Evolutionary conservation across 176 grass and related monocot genomes (phyloP), one percentile per base, ranked within the genome.

Genomic region (Rhynchospora pubera): DNA sequence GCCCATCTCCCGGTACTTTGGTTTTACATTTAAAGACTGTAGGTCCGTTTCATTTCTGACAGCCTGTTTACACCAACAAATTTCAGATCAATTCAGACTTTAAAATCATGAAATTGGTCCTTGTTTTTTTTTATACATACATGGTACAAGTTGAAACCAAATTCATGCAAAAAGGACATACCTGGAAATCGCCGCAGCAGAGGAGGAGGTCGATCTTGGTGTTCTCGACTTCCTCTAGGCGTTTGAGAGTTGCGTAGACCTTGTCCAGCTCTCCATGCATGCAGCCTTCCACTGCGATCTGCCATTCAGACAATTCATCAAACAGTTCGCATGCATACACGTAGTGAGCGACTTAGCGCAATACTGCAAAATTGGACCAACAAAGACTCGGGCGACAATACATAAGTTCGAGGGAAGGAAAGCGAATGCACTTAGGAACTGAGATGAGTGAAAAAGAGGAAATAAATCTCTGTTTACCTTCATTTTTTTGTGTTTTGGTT

Each of bases 171-270:
- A 22, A 76, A 55, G 48, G 6, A 4, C 16, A 51, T n/a, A 97
- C 96, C 92, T 93, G 96, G 87, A 98, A 94, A 82, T 93, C 96
- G 5, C 92, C 90, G 7, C 92, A 98, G 84, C 96, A 93, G 53
- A 97, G 77, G 9, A 94, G 92, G 70, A 98, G 92, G 55, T 94
- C 96, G 60, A 94, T 98, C 85, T 98, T 94, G 23, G 84, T 52
- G 58, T 87, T 91, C 79, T 93, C 90, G 3, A 77, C 85, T 75
- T 90, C 78, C 89, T 94, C 90, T 50, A 94, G 77, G 10, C 57
- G 75, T 9, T 57, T 89, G 59, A 98, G 61, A 12, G 92, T 91
- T 32, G 85, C 87, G 30, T 98, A 98, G 55, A 98, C 92, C 68
- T 61, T 84, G 83, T 98, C 92, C 43, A 98, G 85, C 44, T 94